These are phyloP conservation scores for Colletotrichum noveboracense DNA, from an alignment of 2,329 filamentous ascomycete genomes.

Conservation along the genomic window DNA sequence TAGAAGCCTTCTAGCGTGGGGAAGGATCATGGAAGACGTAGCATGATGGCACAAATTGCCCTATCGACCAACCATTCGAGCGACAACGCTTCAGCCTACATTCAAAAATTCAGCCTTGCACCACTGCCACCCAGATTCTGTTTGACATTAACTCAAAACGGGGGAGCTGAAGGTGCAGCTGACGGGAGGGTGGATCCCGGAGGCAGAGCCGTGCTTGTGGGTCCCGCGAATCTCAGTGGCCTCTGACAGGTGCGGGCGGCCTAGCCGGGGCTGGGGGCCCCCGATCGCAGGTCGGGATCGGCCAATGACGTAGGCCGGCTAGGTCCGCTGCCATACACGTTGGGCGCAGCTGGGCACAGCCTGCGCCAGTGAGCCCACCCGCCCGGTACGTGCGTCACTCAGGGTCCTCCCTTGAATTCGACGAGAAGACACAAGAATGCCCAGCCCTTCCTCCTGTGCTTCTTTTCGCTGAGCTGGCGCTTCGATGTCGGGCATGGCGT, in stretches of 20 bases:
- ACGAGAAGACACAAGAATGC: not conserved
- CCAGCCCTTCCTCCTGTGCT: not conserved
- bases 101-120: not conserved
- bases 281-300: not conserved
- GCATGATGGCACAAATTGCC: not conserved
- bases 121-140: not conserved
- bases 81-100: not conserved
- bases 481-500: not conserved
- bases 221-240: not conserved
- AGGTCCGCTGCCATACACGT: not conserved
- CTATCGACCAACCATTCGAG: not conserved
- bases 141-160: not conserved
- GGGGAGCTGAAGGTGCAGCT: not conserved
- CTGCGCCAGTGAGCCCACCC: not conserved
- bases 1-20: slow-evolving; percentile 1
- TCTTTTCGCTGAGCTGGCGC: not conserved
- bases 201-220: not conserved
- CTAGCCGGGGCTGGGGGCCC: not conserved
- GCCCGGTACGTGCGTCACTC: not conserved
- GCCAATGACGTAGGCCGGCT: not conserved
- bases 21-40: not conserved
- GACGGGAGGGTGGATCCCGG: not conserved
- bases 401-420: not conserved
- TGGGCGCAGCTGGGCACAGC: not conserved
- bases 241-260: not conserved